Evolutionary conservation across 805 yeast genomes (phyloP).

Genomic region (Wickerhamomyces rabaulensis): DNA sequence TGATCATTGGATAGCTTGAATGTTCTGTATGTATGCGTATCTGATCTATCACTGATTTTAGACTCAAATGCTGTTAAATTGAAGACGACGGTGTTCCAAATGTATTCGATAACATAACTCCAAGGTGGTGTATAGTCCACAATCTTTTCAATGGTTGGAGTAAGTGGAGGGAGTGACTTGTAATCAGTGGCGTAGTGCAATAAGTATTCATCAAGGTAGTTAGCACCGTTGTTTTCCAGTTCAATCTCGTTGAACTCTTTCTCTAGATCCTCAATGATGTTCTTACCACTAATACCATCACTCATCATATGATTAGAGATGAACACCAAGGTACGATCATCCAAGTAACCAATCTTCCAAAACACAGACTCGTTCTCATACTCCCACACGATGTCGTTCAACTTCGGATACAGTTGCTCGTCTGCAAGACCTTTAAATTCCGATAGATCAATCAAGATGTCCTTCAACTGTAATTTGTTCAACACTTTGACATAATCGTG

Average conservation of each 20-base stretch:
- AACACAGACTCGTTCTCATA: slow-evolving; percentile 12
- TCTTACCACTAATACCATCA: slow-evolving; percentile 16
- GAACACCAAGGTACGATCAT: slow-evolving; percentile 12
- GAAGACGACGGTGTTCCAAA: slow-evolving; percentile 6
- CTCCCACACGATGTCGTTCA: slow-evolving; percentile 12
- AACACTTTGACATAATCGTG: slow-evolving; percentile 18
- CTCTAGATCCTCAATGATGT: slow-evolving; percentile 11
- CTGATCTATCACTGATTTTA: slow-evolving; percentile 1
- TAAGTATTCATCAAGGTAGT: background rate
- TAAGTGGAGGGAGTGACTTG: slow-evolving; percentile 7
- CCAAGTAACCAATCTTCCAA: slow-evolving; percentile 16
- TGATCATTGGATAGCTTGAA: slow-evolving; percentile 6
- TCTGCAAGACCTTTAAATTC: slow-evolving; percentile 1
- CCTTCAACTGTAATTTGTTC: slow-evolving; percentile 10
- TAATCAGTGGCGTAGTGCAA: slow-evolving; percentile 11
- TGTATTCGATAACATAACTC: slow-evolving; percentile 7
- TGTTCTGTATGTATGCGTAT: slow-evolving; percentile 8
- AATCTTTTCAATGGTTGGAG: slow-evolving; percentile 13
- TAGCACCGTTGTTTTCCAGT: background rate
- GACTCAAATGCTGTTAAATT: slow-evolving; percentile 1
- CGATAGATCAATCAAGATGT: slow-evolving; percentile 9
- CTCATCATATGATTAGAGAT: slow-evolving; percentile 19
- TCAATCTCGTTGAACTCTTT: slow-evolving; percentile 2
- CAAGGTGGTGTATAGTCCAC: slow-evolving; percentile 13
- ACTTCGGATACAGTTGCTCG: slow-evolving; percentile 3